phyloP scores from a whole-genome alignment of 2,329 filamentous ascomycete species.

The Nemania serpens region DNA sequence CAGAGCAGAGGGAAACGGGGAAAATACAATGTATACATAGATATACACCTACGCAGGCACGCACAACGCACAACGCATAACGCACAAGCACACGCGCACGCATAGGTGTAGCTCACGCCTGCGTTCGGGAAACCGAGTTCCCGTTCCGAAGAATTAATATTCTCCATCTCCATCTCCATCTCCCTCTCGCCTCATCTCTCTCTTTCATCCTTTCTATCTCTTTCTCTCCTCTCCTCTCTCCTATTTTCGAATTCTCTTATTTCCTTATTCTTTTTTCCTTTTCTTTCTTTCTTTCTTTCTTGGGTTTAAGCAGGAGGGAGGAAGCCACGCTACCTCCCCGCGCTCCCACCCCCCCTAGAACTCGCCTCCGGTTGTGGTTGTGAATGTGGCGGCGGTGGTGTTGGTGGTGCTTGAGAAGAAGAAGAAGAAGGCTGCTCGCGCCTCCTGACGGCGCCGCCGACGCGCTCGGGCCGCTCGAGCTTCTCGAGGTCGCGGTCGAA shows the following conservation, averaged over 20 bases:
- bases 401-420: background rate
- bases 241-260: background rate
- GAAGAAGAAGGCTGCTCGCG: background rate
- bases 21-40: background rate
- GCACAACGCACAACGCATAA: too few relatives aligned
- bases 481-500: constrained; percentile 59
- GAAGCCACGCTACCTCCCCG: constrained; percentile 9
- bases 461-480: constrained; percentile 54
- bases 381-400: too few relatives aligned
- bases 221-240: too few relatives aligned
- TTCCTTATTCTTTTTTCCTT: too few relatives aligned
- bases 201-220: too few relatives aligned
- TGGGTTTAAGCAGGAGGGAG: background rate
- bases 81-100: too few relatives aligned
- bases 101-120: background rate
- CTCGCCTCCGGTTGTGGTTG: background rate
- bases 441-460: constrained; percentile 50
- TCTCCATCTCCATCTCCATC: background rate
- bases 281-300: too few relatives aligned
- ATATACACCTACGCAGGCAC: background rate
- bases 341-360: background rate
- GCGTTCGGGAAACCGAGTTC: too few relatives aligned
- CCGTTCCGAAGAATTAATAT: background rate
- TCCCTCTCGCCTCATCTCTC: too few relatives aligned
- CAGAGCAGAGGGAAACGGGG: background rate